Evolutionary conservation across 805 yeast genomes (phyloP), one percentile per base, ranked within the genome.

Genomic region (Yamadazyma olivae): DNA sequence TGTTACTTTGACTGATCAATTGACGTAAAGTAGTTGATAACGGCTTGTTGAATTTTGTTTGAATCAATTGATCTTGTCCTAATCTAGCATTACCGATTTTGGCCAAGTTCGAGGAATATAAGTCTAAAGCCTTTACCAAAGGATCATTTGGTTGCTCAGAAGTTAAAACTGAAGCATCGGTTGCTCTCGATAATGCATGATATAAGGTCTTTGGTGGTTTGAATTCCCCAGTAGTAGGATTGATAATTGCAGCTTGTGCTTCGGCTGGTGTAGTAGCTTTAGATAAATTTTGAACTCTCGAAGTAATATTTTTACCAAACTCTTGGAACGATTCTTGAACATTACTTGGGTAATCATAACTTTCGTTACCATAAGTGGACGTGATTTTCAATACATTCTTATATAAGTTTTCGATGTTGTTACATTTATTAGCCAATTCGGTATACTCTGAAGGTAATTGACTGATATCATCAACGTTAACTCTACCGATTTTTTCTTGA

Each of bases 381-480:
- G 68, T 64, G 35, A 66, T 59, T 44, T 63, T 66, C 48, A 67
- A 59, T 16, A 65, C 64, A 41, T 69, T 67, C 48, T 61, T 59
- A 52, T 67, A 69, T 39, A 67, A 51, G 27, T 51, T 57, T 38
- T 67, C 73, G 39, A 65, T 59, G 39, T 60, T 59, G 51, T 66
- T 65, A 44, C 72, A 67, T 43, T 52, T 54, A 28, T 40, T 46
- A 5, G 71, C 69, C 45, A 67, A 57, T 23, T 64, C 70, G 32
- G 82, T 70, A 57, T 85, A 87, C 57, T 87, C 95, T 39, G 80
- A 78, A 21, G 95, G 95, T 45, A 87, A 71, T 54, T 86, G 90
- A 39, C 64, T 58, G 51, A 84, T 82, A 54, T 87, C 95, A 35
- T 82, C 87, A 19, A 56, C 57, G 42, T 61, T 64, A 25, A 81